These are phyloP conservation scores for Albophoma yamanashiensis DNA, from an alignment of 2,329 filamentous ascomycete species.

Conservation along the genomic window DNA sequence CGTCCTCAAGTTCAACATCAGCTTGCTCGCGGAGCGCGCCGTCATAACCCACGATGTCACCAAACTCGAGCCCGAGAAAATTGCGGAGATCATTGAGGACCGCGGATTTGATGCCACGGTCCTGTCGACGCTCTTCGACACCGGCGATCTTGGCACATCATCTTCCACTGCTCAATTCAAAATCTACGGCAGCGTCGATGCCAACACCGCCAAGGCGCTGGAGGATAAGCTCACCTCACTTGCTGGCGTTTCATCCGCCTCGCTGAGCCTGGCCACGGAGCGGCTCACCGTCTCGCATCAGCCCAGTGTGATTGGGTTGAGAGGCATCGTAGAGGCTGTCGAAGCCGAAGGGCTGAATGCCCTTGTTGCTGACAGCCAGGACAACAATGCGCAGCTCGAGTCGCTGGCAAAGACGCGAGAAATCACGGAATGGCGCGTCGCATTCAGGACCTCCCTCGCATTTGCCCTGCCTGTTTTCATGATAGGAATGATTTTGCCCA, in stretches of 20 bases:
- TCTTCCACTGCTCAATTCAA: conserved; percentile 65
- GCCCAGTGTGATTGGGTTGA: conserved; percentile 62
- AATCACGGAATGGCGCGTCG: conserved; percentile 82
- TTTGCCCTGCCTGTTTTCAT: conserved; percentile 89
- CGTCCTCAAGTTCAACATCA: conserved; percentile 85
- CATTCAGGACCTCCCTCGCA: conserved; percentile 64
- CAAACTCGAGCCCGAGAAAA: conserved; percentile 60
- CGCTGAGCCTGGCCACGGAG: conserved; percentile 62
- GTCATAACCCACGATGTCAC: conserved; percentile 73
- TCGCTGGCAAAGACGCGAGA: conserved; percentile 94
- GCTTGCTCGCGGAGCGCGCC: conserved; percentile 81
- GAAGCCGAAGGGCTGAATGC: conserved; percentile 83
- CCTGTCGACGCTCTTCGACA: conserved; percentile 62
- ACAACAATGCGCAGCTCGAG: conserved; percentile 94
- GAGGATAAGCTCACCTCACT: conserved; percentile 56
- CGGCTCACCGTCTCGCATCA: conserved; percentile 66
- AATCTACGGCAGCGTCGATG: conserved; percentile 68
- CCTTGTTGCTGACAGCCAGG: conserved; percentile 78
- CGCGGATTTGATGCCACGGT: conserved; percentile 78
- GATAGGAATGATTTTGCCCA: conserved; percentile 88
- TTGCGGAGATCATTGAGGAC: conserved; percentile 78
- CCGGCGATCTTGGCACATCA: conserved; percentile 39
- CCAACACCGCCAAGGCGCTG: conserved; percentile 59
- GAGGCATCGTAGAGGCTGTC: conserved; percentile 70
- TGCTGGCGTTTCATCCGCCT: conserved; percentile 63